Conservation (phyloP, 2,329 filamentous ascomycete species). For the Fusarium pseudoanthophilum region DNA sequence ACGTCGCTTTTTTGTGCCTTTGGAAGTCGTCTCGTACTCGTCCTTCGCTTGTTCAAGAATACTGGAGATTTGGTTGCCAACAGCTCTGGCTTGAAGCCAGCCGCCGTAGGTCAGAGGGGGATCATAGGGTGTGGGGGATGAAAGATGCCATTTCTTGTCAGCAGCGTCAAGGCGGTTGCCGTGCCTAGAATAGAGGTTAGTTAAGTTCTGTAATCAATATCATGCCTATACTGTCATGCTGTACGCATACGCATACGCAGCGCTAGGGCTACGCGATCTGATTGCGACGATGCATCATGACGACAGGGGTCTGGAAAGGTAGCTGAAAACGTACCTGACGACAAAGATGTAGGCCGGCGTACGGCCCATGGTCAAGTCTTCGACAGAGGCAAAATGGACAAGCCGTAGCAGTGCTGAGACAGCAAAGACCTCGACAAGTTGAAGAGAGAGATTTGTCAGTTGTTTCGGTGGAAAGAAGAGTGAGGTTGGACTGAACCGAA, state of each 20-base stretch:
- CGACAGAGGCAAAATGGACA: conserved; percentile 7
- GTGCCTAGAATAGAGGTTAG: conserved; percentile 66
- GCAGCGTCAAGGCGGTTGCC: conserved; percentile 93
- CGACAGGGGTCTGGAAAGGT: conserved; percentile 36
- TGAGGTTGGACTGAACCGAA: conserved; percentile 30
- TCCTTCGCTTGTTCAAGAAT: conserved; percentile 68
- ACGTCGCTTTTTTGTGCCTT: conserved; percentile 56
- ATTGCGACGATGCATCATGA: conserved; percentile 36
- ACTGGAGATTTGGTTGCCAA: conserved; percentile 85
- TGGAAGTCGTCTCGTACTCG: conserved; percentile 52
- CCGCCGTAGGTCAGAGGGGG: conserved; percentile 94
- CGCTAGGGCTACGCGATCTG: conserved; percentile 27
- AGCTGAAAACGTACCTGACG: conserved; percentile 51
- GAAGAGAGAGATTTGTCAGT: conserved; percentile 10
- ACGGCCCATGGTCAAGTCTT: conserved; percentile 51
- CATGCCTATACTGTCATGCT: conserved; percentile 12
- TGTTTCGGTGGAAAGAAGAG: conserved; percentile 17
- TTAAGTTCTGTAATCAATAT: background rate
- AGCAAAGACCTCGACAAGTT: conserved; percentile 5
- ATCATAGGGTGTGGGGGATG: conserved; percentile 93
- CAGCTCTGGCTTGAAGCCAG: conserved; percentile 85
- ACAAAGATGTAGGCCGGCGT: conserved; percentile 58
- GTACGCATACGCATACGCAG: conserved; percentile 18
- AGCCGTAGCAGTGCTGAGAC: background rate
- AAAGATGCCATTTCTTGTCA: conserved; percentile 94